phyloP scores from a whole-genome alignment of 257 asterid species.

The Rauvolfia tetraphylla region DNA sequence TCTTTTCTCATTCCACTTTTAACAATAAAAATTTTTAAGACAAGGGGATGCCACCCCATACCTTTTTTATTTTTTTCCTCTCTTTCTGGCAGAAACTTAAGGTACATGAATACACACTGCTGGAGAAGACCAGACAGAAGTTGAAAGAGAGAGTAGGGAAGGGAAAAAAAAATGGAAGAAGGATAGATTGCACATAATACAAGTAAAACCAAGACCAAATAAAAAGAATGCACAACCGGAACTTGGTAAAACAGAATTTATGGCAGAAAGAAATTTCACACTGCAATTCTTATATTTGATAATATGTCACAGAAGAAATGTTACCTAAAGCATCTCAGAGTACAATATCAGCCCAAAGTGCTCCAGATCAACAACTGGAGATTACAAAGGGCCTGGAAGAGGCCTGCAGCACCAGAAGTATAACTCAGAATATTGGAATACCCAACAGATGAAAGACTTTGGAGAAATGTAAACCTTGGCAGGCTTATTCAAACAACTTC shows the following conservation, averaged over 20 bases:
- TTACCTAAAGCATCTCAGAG: slow-evolving; percentile 62
- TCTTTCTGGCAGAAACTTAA: not conserved
- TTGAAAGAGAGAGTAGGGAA: not conserved
- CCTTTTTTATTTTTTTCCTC: not conserved
- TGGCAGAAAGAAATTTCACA: not conserved
- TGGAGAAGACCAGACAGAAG: not conserved
- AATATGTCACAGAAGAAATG: not conserved
- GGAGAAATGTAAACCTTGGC: slow-evolving; percentile 30
- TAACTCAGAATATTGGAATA: slow-evolving; percentile 55
- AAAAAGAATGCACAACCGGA: not conserved
- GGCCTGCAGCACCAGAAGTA: slow-evolving; percentile 54
- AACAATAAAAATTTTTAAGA: not conserved
- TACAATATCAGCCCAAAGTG: slow-evolving; percentile 67
- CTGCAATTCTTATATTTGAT: not conserved
- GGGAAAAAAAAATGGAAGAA: not conserved
- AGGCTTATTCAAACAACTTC: slow-evolving; percentile 48
- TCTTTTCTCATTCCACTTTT: not conserved
- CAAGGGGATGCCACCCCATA: not conserved
- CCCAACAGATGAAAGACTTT: slow-evolving; percentile 45
- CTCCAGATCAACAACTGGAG: slow-evolving; percentile 62
- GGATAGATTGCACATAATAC: not conserved
- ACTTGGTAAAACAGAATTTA: not conserved
- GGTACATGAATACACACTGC: not conserved
- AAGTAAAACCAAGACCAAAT: not conserved
- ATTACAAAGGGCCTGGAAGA: slow-evolving; percentile 58